Percentiles rank a stretch among this genome's conserved stretches.
Conservation (phyloP, 352 stramenopile species). For the Phytophthora sansomeana region DNA sequence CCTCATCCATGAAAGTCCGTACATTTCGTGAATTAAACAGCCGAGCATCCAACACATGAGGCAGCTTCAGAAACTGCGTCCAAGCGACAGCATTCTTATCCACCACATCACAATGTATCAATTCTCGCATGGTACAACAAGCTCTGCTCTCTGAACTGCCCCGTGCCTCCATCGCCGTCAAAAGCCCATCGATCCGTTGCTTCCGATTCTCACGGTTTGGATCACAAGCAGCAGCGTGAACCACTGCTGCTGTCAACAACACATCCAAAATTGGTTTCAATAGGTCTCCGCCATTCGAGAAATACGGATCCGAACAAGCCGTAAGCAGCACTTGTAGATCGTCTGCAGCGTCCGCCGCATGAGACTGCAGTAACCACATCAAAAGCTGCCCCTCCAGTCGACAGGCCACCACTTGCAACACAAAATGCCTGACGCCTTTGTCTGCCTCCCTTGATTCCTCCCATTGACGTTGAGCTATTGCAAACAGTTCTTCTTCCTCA, state of each 20-base stretch:
- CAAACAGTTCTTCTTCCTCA: slow-evolving; percentile 33
- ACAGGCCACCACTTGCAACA: slow-evolving; percentile 34
- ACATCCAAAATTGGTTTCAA: slow-evolving; percentile 17
- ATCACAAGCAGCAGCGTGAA: slow-evolving; percentile 31
- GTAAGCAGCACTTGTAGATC: slow-evolving; percentile 25
- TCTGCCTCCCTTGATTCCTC: background rate
- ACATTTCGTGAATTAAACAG: slow-evolving; percentile 36
- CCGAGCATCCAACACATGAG: slow-evolving; percentile 22
- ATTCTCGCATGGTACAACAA: slow-evolving; percentile 6
- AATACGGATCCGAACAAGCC: slow-evolving; percentile 20
- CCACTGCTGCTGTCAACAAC: slow-evolving; percentile 12
- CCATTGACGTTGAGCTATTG: slow-evolving; percentile 24
- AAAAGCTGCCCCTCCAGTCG: slow-evolving; percentile 43
- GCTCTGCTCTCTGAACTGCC: slow-evolving; percentile 8
- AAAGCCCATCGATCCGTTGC: slow-evolving; percentile 14
- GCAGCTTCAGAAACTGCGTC: slow-evolving; percentile 34
- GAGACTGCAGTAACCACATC: slow-evolving; percentile 41
- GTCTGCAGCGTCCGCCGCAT: slow-evolving; percentile 37
- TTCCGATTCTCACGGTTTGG: slow-evolving; percentile 5
- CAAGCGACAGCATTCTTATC: slow-evolving; percentile 4
- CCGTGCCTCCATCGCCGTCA: slow-evolving; percentile 2
- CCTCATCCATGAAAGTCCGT: slow-evolving; percentile 26
- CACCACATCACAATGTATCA: slow-evolving; percentile 2
- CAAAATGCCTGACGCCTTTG: slow-evolving; percentile 19
- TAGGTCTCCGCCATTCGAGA: slow-evolving; percentile 5